Evolutionary conservation across 1,284 basidiomycete genomes (phyloP), one percentile per base, ranked within the genome.

Genomic region (Trichosporon sp.): DNA sequence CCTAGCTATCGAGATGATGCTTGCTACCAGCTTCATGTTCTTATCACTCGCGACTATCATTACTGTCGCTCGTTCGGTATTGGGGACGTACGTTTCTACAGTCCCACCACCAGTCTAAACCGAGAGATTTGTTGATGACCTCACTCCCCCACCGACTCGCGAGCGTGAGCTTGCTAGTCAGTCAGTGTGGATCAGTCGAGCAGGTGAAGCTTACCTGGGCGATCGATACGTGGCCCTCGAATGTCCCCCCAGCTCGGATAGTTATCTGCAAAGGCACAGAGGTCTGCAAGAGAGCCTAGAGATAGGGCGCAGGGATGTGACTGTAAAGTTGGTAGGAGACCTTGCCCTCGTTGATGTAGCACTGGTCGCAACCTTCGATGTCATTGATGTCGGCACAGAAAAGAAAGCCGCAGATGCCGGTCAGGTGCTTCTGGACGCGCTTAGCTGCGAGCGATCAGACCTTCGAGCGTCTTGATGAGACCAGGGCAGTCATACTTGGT

Each of bases 401-500:
- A 26, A 59, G 54, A 26, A 59, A 59, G 54, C 32, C 54, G 54
- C 54, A 59, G 19, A 59, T 59, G 21, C 54, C 54, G 26, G 19
- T 32, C 8, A 59, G 54, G 2, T 59, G 26, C 26, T 19, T 19
- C 4, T 59, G 12, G 21, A 26, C 26, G 3, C 54, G 54, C 26
- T 59, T 59, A 3, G 54, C 21, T 2, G 54, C 21, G 26, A 26
- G 26, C 26, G 4, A 59, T 37, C 35, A 65, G 21, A 5, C 7
- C 16, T 10, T 65, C 10, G 14, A 38, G 21, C 10, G 54, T 59
- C 31, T 59, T 59, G 11, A 59, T 19, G 8, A 26, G 54, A 4
- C 54, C 68, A 0, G 46, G 43, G n/a, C 68, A 68, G 54, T 59
- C 54, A 11, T 32, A 59, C 54, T 59, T 59, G 26, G 21, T 12